Evolutionary conservation across 2,329 filamentous ascomycete genomes (phyloP).

Genomic region (Penicillium sp.): DNA sequence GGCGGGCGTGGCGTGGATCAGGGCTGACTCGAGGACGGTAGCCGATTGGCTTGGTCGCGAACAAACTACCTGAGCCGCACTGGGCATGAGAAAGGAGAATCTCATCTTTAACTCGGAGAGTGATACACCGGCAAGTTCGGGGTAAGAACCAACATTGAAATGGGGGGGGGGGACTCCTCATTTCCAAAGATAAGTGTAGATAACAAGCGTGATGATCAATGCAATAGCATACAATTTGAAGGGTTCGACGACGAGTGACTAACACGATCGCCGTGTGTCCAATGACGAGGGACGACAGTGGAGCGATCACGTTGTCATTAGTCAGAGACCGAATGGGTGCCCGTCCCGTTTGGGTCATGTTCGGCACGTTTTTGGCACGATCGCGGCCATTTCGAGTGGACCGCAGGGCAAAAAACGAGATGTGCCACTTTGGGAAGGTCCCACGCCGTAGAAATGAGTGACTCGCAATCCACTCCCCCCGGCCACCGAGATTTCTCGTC

Average conservation of each 20-base stretch:
- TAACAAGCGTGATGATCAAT: background rate
- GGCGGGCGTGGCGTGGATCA: constrained; percentile 1
- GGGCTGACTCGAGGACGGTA: background rate
- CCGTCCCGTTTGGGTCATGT: too few relatives aligned
- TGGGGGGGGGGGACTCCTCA: too few relatives aligned
- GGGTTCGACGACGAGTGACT: background rate
- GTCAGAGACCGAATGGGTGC: too few relatives aligned
- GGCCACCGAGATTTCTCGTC: background rate
- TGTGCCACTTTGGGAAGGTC: background rate
- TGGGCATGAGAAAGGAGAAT: background rate
- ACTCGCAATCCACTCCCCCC: background rate
- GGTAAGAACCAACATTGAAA: too few relatives aligned
- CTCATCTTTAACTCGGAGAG: background rate
- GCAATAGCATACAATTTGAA: background rate
- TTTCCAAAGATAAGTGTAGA: background rate
- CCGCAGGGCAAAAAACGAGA: background rate
- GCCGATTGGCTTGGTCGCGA: constrained; percentile 1
- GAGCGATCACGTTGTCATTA: background rate
- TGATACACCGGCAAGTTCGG: background rate
- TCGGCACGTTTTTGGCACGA: too few relatives aligned
- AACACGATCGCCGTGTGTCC: background rate
- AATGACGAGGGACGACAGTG: background rate
- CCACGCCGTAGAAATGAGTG: background rate
- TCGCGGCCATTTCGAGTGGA: background rate
- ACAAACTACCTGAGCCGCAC: constrained; percentile 1